These are phyloP conservation scores for Russula griseocarnosa DNA, from an alignment of 768 basidiomycete genomes.

Conservation along the genomic window DNA sequence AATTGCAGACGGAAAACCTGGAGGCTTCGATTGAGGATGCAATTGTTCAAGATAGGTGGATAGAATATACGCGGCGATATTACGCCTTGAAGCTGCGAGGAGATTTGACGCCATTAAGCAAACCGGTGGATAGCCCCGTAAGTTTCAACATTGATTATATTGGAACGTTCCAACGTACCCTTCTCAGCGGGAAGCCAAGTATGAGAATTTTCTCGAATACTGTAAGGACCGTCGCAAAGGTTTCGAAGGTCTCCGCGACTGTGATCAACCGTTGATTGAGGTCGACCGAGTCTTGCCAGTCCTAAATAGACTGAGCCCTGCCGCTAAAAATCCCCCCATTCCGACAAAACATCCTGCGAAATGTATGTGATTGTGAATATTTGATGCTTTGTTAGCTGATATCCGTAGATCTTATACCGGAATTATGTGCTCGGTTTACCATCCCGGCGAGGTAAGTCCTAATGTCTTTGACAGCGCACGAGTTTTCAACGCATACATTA, in stretches of 20 bases:
- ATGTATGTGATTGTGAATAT: constrained; percentile 43
- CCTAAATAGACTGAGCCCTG: constrained; percentile 58
- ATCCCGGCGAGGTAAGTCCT: constrained; percentile 62
- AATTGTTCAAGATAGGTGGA: constrained; percentile 69
- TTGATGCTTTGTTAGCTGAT: constrained; percentile 4
- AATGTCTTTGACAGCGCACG: background rate
- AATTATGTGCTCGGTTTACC: constrained; percentile 67
- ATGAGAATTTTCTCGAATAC: constrained; percentile 59
- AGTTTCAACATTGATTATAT: constrained; percentile 29
- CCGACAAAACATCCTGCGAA: constrained; percentile 47
- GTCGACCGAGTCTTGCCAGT: constrained; percentile 50
- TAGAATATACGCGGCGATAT: constrained; percentile 74
- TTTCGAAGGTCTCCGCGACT: constrained; percentile 57
- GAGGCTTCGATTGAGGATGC: constrained; percentile 46
- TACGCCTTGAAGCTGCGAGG: constrained; percentile 50
- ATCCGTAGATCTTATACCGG: constrained; percentile 43
- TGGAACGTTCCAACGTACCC: constrained; percentile 13
- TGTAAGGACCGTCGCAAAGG: constrained; percentile 58
- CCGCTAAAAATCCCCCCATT: constrained; percentile 39
- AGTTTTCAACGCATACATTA: constrained; percentile 32
- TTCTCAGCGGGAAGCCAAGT: constrained; percentile 56
- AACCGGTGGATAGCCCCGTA: constrained; percentile 61
- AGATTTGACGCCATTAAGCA: constrained; percentile 72
- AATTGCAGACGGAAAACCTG: constrained; percentile 41
- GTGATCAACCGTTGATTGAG: constrained; percentile 70